Conservation (phyloP, 2,329 filamentous ascomycete genomes). For the Neoscytalidium dimidiatum region DNA sequence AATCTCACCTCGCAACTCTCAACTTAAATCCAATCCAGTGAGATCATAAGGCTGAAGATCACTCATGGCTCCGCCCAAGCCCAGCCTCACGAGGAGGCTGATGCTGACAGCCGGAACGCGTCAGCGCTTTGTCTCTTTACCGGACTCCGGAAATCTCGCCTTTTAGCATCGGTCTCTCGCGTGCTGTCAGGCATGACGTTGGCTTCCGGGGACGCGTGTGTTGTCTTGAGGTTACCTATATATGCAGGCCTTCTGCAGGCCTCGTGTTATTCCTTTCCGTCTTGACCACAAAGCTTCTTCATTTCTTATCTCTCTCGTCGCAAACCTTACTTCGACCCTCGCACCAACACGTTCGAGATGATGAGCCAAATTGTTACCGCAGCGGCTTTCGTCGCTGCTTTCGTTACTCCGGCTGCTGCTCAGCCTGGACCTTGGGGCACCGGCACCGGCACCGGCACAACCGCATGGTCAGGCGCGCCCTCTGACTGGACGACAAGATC, state of each 20-base stretch:
- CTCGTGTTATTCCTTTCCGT: neutral
- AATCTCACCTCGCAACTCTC: neutral
- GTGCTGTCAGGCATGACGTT: constrained; percentile 10
- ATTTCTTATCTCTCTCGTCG: neutral
- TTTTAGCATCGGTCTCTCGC: neutral
- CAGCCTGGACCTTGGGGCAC: constrained; percentile 9
- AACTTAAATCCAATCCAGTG: constrained; percentile 6
- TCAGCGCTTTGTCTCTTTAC: neutral
- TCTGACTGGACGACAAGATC: constrained; percentile 6
- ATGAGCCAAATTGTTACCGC: constrained; percentile 16
- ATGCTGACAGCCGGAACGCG: constrained; percentile 18
- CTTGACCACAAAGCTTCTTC: constrained; percentile 1
- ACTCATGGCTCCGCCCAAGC: neutral
- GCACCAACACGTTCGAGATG: constrained; percentile 24
- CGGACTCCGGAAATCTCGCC: neutral
- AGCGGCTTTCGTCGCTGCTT: constrained; percentile 7
- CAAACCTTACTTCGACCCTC: constrained; percentile 27
- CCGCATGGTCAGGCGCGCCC: constrained; percentile 5
- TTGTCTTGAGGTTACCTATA: constrained; percentile 12
- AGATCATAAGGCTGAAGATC: constrained; percentile 20
- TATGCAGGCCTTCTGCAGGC: constrained; percentile 8
- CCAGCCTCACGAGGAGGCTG: constrained; percentile 8
- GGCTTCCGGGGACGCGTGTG: constrained; percentile 2
- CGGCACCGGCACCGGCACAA: constrained; percentile 6
- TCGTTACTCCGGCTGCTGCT: constrained; percentile 3